These are phyloP conservation scores for Diaporthe ampelina DNA, from an alignment of 2,329 filamentous ascomycete species.

Conservation along the genomic window DNA sequence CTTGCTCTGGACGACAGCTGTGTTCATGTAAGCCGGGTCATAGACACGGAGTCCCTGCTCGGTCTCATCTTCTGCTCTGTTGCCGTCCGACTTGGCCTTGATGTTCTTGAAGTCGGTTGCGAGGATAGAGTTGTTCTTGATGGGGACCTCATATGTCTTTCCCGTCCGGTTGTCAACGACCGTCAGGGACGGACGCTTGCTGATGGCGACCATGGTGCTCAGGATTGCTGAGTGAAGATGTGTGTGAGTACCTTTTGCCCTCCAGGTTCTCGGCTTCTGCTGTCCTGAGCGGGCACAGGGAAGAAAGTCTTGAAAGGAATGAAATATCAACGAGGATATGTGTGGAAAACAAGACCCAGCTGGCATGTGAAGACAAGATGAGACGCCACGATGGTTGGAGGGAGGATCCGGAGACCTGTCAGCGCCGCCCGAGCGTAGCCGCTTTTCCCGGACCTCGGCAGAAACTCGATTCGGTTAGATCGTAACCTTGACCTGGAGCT, in stretches of 20 bases:
- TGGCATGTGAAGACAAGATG: constrained; percentile 29
- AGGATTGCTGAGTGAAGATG: neutral
- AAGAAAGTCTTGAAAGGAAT: neutral
- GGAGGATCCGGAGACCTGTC: constrained; percentile 14
- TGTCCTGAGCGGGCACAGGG: neutral
- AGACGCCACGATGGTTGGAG: neutral
- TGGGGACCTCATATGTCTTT: constrained; percentile 62
- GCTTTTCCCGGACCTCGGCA: constrained; percentile 33
- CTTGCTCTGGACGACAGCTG: constrained; percentile 62
- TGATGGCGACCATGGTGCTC: constrained; percentile 47
- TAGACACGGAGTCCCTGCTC: constrained; percentile 63
- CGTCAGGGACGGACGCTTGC: constrained; percentile 54
- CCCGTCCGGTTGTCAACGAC: constrained; percentile 65
- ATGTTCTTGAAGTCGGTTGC: constrained; percentile 68
- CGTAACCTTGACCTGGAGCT: neutral
- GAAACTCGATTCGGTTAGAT: constrained; percentile 19
- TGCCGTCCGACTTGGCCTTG: constrained; percentile 50
- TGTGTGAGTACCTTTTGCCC: too few relatives aligned
- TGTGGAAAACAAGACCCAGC: neutral
- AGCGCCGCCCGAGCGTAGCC: constrained; percentile 30
- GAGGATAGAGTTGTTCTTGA: constrained; percentile 62
- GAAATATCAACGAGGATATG: neutral
- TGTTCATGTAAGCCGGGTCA: constrained; percentile 68
- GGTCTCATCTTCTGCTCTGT: constrained; percentile 60
- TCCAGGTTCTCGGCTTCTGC: neutral